phyloP scores from a whole-genome alignment of 139 green algal species.

The Zygnema cylindricum region DNA sequence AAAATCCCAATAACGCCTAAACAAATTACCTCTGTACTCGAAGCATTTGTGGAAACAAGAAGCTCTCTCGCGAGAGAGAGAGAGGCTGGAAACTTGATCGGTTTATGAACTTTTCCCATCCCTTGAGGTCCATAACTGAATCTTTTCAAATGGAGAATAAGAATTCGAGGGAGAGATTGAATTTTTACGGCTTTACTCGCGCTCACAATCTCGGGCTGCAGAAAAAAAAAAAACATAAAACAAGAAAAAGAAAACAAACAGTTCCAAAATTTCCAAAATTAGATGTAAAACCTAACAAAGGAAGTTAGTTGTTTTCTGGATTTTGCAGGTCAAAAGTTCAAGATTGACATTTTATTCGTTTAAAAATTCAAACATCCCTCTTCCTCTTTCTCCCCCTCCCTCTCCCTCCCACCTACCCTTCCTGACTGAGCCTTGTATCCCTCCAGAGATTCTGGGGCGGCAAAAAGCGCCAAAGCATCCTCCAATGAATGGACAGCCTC shows the following conservation, averaged over 20 bases:
- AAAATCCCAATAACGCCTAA: no score
- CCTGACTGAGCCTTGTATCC: constrained; percentile 36
- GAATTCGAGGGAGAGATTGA: constrained; percentile 37
- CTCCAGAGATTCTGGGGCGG: constrained; percentile 45
- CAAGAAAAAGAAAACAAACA: no score
- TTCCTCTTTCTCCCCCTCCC: no score
- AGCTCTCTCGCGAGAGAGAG: constrained; percentile 47
- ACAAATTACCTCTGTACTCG: not conserved
- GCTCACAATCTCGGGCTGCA: constrained; percentile 7
- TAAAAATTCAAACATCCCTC: no score
- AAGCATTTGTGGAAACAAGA: constrained; percentile 13
- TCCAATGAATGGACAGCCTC: constrained; percentile 47
- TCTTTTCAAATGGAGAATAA: constrained; percentile 60
- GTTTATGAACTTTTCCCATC: constrained; percentile 55
- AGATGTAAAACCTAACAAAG: no score
- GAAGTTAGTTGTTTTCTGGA: no score
- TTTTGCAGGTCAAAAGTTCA: no score
- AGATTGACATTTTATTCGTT: no score
- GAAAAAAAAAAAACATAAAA: no score
- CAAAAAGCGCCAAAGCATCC: constrained; percentile 43
- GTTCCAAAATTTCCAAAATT: no score
- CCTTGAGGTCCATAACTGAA: constrained; percentile 33
- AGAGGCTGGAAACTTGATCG: constrained; percentile 32
- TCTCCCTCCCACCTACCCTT: constrained; percentile 9
- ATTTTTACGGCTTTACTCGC: constrained; percentile 52